Conservation (phyloP, 1,284 basidiomycete species). For the Serendipita sp. region DNA sequence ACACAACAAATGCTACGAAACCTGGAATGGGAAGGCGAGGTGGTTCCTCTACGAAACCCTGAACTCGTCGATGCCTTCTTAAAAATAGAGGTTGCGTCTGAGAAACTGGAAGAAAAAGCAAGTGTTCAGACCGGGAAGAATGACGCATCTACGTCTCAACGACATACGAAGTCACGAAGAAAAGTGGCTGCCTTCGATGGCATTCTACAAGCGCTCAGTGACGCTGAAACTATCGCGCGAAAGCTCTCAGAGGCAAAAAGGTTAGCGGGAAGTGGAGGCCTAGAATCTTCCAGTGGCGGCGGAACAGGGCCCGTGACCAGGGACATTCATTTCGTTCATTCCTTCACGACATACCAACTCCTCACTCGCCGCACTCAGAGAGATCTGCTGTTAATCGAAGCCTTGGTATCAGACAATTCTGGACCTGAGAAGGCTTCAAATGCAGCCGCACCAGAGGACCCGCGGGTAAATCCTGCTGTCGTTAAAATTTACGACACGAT, state of each 20-base stretch:
- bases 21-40: slow-evolving; percentile 69
- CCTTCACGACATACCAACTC: slow-evolving; percentile 75
- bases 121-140: slow-evolving; percentile 20
- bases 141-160: slow-evolving; percentile 12
- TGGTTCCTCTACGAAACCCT: slow-evolving; percentile 76
- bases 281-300: not conserved
- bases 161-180: slow-evolving; percentile 43
- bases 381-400: slow-evolving; percentile 68
- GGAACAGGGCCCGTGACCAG: slow-evolving; percentile 32
- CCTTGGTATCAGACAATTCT: slow-evolving; percentile 35
- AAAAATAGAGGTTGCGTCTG: slow-evolving; percentile 69
- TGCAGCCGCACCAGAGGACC: slow-evolving; percentile 37
- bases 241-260: slow-evolving; percentile 70
- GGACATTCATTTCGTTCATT: slow-evolving; percentile 71
- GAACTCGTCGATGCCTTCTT: slow-evolving; percentile 82
- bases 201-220: slow-evolving; percentile 67
- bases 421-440: slow-evolving; percentile 21
- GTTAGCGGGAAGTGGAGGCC: not conserved
- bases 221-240: slow-evolving; percentile 71
- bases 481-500: slow-evolving; percentile 80
- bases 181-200: slow-evolving; percentile 73
- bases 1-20: slow-evolving; percentile 41
- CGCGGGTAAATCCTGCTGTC: slow-evolving; percentile 62
- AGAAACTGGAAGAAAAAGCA: slow-evolving; percentile 21
- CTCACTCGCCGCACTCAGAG: slow-evolving; percentile 75